Conservation (phyloP, 257 asterid genomes). For the Nyctanthes arbortristis region DNA sequence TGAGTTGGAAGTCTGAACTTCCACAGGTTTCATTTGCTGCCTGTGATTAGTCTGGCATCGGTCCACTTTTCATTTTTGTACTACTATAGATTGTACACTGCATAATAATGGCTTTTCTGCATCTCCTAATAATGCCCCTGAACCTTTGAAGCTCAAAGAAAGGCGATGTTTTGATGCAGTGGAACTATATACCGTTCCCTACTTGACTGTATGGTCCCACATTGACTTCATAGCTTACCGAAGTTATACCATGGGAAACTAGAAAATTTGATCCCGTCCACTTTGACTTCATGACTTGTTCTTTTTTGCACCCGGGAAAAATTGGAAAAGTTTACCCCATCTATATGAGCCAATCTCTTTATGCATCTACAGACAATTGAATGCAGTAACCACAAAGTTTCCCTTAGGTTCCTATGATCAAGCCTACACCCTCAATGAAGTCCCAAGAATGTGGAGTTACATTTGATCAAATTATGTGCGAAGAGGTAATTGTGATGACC, state of each 20-base stretch:
- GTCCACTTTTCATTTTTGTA: neutral
- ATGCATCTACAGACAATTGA: too few relatives aligned
- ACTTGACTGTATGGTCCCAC: neutral
- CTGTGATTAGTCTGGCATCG: neutral
- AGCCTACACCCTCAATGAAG: neutral
- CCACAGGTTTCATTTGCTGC: neutral
- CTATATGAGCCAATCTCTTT: too few relatives aligned
- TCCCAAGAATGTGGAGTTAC: neutral
- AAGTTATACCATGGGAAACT: neutral
- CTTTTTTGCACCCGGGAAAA: too few relatives aligned
- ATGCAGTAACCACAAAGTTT: too few relatives aligned
- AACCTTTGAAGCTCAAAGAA: neutral
- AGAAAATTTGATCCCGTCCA: neutral
- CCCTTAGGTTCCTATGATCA: neutral
- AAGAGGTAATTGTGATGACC: neutral
- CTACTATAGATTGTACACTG: neutral
- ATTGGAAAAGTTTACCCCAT: too few relatives aligned
- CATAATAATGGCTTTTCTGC: neutral
- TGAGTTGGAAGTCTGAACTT: conserved; percentile 2
- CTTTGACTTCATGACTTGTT: too few relatives aligned
- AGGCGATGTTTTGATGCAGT: neutral
- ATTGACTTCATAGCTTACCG: neutral
- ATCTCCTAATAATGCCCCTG: neutral
- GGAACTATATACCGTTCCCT: neutral
- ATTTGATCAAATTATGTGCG: neutral